Conservation (phyloP, 257 asterid genomes). For the Fraxinus excelsior region DNA sequence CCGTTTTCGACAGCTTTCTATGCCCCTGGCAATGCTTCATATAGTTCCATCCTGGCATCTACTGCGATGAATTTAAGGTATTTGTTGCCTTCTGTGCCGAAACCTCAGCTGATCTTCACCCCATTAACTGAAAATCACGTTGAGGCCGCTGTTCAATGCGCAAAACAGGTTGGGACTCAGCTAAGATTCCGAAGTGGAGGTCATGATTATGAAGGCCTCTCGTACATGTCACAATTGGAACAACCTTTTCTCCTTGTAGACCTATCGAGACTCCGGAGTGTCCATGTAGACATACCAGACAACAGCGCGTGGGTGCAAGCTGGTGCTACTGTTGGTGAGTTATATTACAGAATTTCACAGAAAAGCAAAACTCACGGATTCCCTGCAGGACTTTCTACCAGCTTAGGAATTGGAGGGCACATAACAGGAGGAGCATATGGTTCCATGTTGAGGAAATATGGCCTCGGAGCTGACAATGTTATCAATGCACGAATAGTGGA, state of each 20-base stretch:
- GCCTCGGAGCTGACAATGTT: constrained; percentile 62
- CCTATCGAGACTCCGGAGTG: constrained; percentile 33
- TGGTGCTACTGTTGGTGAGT: constrained; percentile 46
- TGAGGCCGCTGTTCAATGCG: constrained; percentile 41
- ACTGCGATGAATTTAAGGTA: constrained; percentile 45
- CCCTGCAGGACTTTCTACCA: constrained; percentile 55
- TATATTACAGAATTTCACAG: constrained; percentile 37
- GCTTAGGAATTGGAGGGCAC: constrained; percentile 65
- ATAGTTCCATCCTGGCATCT: constrained; percentile 36
- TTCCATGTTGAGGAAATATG: constrained; percentile 59
- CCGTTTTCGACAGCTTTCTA: constrained; percentile 42
- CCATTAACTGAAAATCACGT: constrained; percentile 44
- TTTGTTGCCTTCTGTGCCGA: constrained; percentile 34
- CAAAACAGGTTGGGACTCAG: constrained; percentile 22
- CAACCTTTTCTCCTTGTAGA: constrained; percentile 40
- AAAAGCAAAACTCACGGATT: constrained; percentile 42
- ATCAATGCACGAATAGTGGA: constrained; percentile 56
- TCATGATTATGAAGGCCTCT: constrained; percentile 44
- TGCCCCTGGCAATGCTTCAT: constrained; percentile 38
- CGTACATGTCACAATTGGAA: constrained; percentile 29
- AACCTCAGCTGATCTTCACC: constrained; percentile 48
- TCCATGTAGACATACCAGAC: constrained; percentile 29
- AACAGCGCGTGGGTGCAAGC: constrained; percentile 45
- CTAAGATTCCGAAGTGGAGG: constrained; percentile 47
- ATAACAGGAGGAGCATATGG: constrained; percentile 67